Base-by-base conservation (phyloP, 2,329 filamentous ascomycete species). In the Didymella lethalis region DNA sequence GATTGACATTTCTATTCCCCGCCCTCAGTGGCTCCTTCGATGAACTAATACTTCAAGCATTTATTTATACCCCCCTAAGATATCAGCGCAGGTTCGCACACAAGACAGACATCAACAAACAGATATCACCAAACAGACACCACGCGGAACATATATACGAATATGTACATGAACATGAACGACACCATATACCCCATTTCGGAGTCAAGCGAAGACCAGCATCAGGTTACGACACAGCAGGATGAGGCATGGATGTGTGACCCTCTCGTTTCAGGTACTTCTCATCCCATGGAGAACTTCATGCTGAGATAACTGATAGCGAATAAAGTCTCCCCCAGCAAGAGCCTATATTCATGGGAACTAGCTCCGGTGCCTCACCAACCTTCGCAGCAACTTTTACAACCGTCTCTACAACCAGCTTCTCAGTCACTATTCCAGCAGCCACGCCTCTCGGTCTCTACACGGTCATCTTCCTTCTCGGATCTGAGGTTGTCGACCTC, bases 361-460 rank as follows among this genome's bases (percentile, higher is more conserved):
- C 32, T 34, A 31, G 55, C 47, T 36, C n/a, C 54, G 12, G 14
- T 40, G n/a, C 31, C 48, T 28, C 60, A 61, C 8, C 63, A 50
- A 20, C 48, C 47, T 31, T 26, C 43, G 6, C 60, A 61, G 12
- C 63, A 52, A 18, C 48, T 47, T 36, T 31, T 31, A 31, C 29
- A 31, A 31, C 29, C 3, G 3, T 23, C 23, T 23, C 23, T 23
- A 23, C 23, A 23, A 23, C 23, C 23, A 23, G 23, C 46, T 32
- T 29, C 44, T 8, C 59, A 61, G 14, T 62, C 50, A n/a, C 48
- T 46, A 31, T 34, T 45, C 8, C 59, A 67, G 28, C 59, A 59
- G 3, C 60, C 59, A 26, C 67, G 68, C 12, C 53, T 59, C 12
- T 67, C 72, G 4, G 32, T 44, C 12, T 72, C 67, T 7, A 66